Evolutionary conservation across 1,284 basidiomycete genomes (phyloP).

Genomic region (Leccinum subrobustum): DNA sequence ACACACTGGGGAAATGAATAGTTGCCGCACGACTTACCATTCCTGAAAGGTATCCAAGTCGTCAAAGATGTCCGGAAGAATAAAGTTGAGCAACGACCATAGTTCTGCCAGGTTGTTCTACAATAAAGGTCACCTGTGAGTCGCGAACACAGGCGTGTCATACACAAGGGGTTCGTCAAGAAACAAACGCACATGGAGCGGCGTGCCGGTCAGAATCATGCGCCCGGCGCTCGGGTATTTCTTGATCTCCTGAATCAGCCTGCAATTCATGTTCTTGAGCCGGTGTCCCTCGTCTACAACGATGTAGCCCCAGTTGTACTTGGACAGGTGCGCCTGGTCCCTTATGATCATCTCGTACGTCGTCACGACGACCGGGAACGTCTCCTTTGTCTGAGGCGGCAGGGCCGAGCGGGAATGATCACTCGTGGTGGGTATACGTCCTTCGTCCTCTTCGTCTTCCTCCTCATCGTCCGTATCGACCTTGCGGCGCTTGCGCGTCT

Average conservation of each 20-base stretch:
- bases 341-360: conserved; percentile 94
- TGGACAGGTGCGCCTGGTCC: conserved; percentile 66
- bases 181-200: conserved; percentile 69
- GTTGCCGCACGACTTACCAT: conserved; percentile 53
- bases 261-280: conserved; percentile 90
- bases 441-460: conserved; percentile 7
- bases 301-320: conserved; percentile 87
- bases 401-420: conserved; percentile 18
- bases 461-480: conserved; percentile 11
- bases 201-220: conserved; percentile 93
- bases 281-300: conserved; percentile 96
- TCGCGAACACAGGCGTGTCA: neutral
- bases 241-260: conserved; percentile 90
- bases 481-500: conserved; percentile 23
- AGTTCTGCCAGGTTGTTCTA: conserved; percentile 89
- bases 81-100: conserved; percentile 95
- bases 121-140: neutral
- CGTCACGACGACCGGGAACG: conserved; percentile 84
- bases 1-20: neutral
- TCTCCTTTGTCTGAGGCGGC: conserved; percentile 28
- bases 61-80: conserved; percentile 89
- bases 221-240: conserved; percentile 82
- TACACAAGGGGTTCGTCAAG: neutral
- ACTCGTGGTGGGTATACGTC: conserved; percentile 17
- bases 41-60: conserved; percentile 90